These are phyloP conservation scores for Tetragonia tetragonoides DNA, from an alignment of 148 eudicot species.

Conservation along the genomic window DNA sequence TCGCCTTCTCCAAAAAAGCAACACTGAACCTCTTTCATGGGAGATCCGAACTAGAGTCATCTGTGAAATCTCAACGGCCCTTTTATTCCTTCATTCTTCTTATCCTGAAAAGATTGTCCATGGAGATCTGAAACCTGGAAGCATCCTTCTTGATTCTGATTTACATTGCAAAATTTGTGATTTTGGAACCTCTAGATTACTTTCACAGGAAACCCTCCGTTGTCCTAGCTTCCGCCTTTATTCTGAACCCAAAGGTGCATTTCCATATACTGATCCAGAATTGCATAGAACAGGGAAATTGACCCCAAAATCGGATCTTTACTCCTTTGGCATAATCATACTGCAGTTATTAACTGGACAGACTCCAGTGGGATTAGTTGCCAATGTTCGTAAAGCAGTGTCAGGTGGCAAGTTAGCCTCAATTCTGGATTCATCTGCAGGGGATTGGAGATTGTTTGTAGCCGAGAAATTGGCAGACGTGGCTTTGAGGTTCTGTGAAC, in stretches of 20 bases:
- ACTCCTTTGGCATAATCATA: slow-evolving; percentile 67
- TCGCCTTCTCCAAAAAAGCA: slow-evolving; percentile 46
- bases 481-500: slow-evolving; percentile 73
- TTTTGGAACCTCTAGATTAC: slow-evolving; percentile 52
- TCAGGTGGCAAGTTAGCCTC: slow-evolving; percentile 51
- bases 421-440: slow-evolving; percentile 66
- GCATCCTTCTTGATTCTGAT: slow-evolving; percentile 58
- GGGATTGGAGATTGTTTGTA: slow-evolving; percentile 66
- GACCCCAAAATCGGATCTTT: slow-evolving; percentile 66
- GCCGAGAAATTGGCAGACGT: slow-evolving; percentile 52
- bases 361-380: slow-evolving; percentile 46
- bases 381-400: slow-evolving; percentile 53
- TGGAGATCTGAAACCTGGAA: slow-evolving; percentile 70
- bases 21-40: slow-evolving; percentile 49
- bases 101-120: slow-evolving; percentile 59
- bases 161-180: slow-evolving; percentile 65
- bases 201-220: slow-evolving; percentile 40
- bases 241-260: slow-evolving; percentile 51
- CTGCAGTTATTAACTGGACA: slow-evolving; percentile 70
- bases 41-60: slow-evolving; percentile 64
- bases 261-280: slow-evolving; percentile 75
- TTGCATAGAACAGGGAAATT: slow-evolving; percentile 50
- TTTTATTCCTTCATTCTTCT: slow-evolving; percentile 59
- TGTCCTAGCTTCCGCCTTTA: slow-evolving; percentile 54
- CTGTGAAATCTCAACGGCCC: slow-evolving; percentile 61